Conservation (phyloP, 768 basidiomycete species). For the Lactarius sanguifluus region DNA sequence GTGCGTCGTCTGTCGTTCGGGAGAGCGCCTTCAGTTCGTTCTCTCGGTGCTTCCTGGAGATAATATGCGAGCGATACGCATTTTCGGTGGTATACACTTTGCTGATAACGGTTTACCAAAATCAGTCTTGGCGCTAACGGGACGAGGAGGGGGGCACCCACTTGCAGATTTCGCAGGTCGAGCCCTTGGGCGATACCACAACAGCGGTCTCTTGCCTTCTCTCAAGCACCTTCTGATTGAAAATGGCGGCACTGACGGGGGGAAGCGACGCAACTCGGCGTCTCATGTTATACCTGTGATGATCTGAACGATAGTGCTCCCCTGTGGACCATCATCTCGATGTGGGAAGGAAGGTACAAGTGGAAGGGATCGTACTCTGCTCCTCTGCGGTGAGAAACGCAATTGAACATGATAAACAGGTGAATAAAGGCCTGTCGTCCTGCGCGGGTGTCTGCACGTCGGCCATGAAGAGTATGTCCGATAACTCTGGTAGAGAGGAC, state of each 20-base stretch:
- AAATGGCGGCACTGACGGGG: slow-evolving; percentile 72
- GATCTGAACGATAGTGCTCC: slow-evolving; percentile 87
- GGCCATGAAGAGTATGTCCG: slow-evolving; percentile 17
- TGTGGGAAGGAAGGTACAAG: background rate
- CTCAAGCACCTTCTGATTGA: slow-evolving; percentile 88
- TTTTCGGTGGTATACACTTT: slow-evolving; percentile 90
- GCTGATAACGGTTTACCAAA: slow-evolving; percentile 41
- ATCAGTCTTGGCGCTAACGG: background rate
- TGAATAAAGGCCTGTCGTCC: slow-evolving; percentile 51
- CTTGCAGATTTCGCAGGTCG: slow-evolving; percentile 76
- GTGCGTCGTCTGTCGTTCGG: slow-evolving; percentile 28
- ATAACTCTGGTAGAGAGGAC: background rate
- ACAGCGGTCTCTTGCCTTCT: slow-evolving; percentile 73
- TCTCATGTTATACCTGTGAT: slow-evolving; percentile 98
- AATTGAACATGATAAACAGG: slow-evolving; percentile 89
- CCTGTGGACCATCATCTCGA: slow-evolving; percentile 45
- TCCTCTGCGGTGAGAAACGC: slow-evolving; percentile 81
- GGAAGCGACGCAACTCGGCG: slow-evolving; percentile 88
- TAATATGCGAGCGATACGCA: slow-evolving; percentile 82
- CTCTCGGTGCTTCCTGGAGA: slow-evolving; percentile 88
- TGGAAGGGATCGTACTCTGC: slow-evolving; percentile 60
- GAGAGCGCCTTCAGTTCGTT: slow-evolving; percentile 54
- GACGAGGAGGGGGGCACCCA: slow-evolving; percentile 24
- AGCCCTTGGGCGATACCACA: slow-evolving; percentile 56
- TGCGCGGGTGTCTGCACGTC: slow-evolving; percentile 18